phyloP scores from a whole-genome alignment of 1,139 yeast genomes.

The Saccharomycopsis hybrid region DNA sequence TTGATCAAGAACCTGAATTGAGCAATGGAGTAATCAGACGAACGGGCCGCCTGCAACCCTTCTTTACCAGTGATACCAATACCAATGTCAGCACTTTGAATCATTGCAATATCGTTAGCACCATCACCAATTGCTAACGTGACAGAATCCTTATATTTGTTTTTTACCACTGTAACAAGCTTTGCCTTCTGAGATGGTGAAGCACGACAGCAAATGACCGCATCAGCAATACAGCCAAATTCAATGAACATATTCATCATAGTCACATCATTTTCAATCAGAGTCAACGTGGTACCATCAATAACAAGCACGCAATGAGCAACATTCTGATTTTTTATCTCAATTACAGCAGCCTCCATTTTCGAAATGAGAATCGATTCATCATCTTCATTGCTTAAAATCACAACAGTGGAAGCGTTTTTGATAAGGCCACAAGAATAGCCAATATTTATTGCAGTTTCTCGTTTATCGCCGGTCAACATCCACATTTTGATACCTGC shows the following conservation, averaged over 20 bases:
- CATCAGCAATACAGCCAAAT: constrained; percentile 78
- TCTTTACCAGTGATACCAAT: constrained; percentile 96
- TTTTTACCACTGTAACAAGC: constrained; percentile 75
- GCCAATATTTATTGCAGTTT: constrained; percentile 96
- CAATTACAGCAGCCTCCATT: constrained; percentile 36
- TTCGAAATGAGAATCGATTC: constrained; percentile 32
- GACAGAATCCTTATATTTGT: constrained; percentile 57
- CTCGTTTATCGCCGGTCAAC: constrained; percentile 97
- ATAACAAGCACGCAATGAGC: constrained; percentile 94
- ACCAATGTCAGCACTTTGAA: constrained; percentile 97
- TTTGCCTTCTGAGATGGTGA: constrained; percentile 94
- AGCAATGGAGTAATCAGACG: constrained; percentile 93
- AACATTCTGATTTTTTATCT: constrained; percentile 53
- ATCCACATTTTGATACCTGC: constrained; percentile 97
- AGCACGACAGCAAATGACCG: constrained; percentile 93
- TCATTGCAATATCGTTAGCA: constrained; percentile 98
- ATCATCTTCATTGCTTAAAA: constrained; percentile 56
- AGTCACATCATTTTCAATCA: constrained; percentile 66
- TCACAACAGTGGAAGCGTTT: constrained; percentile 85
- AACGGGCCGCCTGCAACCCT: constrained; percentile 93
- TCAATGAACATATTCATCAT: constrained; percentile 72
- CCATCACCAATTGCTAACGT: constrained; percentile 99
- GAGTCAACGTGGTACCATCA: constrained; percentile 79
- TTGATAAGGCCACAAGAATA: constrained; percentile 89
- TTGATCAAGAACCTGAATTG: constrained; percentile 84